These are phyloP conservation scores for Lactifluus piperatus DNA, from an alignment of 768 basidiomycete species.

Conservation along the genomic window DNA sequence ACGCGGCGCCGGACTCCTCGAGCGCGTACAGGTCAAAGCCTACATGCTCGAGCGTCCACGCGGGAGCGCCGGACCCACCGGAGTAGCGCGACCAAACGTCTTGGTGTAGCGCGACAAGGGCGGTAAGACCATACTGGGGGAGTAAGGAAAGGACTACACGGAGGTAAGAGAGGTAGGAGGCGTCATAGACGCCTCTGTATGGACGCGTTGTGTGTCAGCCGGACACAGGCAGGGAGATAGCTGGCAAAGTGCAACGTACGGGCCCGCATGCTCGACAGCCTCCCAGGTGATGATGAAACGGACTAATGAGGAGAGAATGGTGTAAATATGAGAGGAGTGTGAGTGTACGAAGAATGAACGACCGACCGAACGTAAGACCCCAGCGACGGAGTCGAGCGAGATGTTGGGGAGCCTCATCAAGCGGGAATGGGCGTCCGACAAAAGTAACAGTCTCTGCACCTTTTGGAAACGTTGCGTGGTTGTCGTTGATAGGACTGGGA, in stretches of 20 bases:
- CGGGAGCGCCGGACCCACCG: constrained; percentile 93
- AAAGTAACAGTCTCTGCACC: constrained; percentile 65
- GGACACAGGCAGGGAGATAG: neutral
- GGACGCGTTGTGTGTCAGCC: neutral
- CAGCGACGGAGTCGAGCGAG: constrained; percentile 72
- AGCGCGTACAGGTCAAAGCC: constrained; percentile 79
- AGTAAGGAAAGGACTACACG: constrained; percentile 56
- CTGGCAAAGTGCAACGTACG: constrained; percentile 42
- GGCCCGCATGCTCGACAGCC: constrained; percentile 88
- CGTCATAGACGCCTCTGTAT: constrained; percentile 73
- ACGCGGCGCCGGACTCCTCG: constrained; percentile 80
- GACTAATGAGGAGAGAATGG: constrained; percentile 35
- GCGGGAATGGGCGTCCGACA: constrained; percentile 84
- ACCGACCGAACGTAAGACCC: constrained; percentile 81
- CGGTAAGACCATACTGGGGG: constrained; percentile 61
- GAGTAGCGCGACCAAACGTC: constrained; percentile 95
- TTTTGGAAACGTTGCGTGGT: constrained; percentile 59
- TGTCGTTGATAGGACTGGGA: constrained; percentile 57
- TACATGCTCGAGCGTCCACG: constrained; percentile 83
- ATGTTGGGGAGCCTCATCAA: constrained; percentile 82
- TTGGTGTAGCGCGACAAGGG: constrained; percentile 81
- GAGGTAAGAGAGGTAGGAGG: constrained; percentile 74
- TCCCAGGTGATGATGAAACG: constrained; percentile 97
- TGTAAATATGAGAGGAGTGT: neutral
- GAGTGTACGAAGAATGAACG: neutral